A percentile compares a stretch with the other conserved stretches of the same genome.
phyloP scores from a whole-genome alignment of 768 basidiomycete genomes.

The Rhodotorula diobovata region DNA sequence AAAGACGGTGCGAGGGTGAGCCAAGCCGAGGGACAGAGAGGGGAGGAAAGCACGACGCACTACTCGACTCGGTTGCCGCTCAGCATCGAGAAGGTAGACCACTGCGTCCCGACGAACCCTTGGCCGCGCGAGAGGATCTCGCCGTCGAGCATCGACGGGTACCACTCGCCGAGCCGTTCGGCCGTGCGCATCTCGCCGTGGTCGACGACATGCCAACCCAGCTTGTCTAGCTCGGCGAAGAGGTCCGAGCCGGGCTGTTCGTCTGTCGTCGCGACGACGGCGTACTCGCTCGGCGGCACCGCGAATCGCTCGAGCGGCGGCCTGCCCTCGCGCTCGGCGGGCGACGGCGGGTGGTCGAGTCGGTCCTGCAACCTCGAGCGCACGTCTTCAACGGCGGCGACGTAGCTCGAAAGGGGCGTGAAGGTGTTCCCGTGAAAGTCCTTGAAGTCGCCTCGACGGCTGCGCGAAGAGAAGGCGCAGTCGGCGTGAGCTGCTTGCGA shows the following conservation, averaged over 20 bases:
- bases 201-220: background rate
- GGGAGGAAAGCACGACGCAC: background rate
- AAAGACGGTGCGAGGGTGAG: background rate
- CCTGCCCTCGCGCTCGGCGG: background rate
- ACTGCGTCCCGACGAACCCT: slow-evolving; percentile 4
- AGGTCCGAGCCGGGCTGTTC: background rate
- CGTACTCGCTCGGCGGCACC: background rate
- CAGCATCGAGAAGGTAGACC: background rate
- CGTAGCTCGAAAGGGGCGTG: slow-evolving; percentile 30
- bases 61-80: background rate
- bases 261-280: background rate
- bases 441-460: slow-evolving; percentile 35
- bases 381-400: slow-evolving; percentile 9
- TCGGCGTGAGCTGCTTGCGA: background rate
- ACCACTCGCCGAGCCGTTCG: background rate
- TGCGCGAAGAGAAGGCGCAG: background rate
- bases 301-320: background rate
- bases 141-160: background rate
- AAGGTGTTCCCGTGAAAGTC: slow-evolving; percentile 27
- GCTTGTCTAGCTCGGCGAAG: background rate
- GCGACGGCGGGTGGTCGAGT: background rate
- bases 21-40: too few species aligned
- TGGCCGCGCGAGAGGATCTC: background rate
- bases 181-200: background rate
- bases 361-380: background rate